phyloP scores from a whole-genome alignment of 139 green algal genomes.

The Auxenochlorella pyrenoidosa region DNA sequence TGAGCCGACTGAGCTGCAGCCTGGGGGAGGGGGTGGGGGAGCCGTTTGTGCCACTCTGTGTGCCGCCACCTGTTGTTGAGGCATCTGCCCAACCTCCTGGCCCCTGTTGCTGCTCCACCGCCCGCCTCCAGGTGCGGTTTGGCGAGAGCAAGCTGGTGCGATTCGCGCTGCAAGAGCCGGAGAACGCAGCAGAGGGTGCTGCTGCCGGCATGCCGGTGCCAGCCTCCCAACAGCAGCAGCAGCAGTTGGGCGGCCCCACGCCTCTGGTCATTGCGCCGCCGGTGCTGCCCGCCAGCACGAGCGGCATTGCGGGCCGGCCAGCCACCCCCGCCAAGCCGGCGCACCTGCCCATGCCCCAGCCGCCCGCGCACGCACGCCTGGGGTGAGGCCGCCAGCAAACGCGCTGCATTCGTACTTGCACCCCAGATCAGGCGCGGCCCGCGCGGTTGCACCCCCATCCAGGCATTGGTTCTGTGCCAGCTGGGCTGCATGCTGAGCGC shows the following conservation, averaged over 20 bases:
- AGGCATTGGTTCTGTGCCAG: not conserved
- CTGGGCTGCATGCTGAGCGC: not conserved
- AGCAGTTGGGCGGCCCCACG: not conserved
- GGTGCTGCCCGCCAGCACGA: not conserved
- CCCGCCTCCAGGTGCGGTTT: not conserved
- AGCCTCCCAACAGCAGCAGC: not conserved
- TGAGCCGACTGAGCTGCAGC: not conserved
- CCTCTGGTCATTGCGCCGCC: not conserved
- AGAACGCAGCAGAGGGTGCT: not conserved
- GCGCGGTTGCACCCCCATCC: not conserved
- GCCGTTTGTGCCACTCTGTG: too few species aligned
- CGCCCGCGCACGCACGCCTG: not conserved
- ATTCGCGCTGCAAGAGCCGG: not conserved
- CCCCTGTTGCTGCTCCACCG: not conserved
- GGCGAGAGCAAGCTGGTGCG: not conserved
- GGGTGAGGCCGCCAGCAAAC: not conserved
- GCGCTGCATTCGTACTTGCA: not conserved
- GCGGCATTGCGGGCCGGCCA: not conserved
- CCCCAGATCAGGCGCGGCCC: too few species aligned
- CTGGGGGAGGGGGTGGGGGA: not conserved
- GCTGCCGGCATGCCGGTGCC: not conserved
- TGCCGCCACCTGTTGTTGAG: too few species aligned
- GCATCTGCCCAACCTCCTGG: not conserved
- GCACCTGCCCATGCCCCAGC: not conserved
- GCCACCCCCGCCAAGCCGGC: constrained; percentile 18